A percentile compares a stretch with the other conserved stretches of the same genome.
These are phyloP conservation scores for Colletotrichum sp. DNA, from an alignment of 2,329 filamentous ascomycete species.

Conservation along the genomic window DNA sequence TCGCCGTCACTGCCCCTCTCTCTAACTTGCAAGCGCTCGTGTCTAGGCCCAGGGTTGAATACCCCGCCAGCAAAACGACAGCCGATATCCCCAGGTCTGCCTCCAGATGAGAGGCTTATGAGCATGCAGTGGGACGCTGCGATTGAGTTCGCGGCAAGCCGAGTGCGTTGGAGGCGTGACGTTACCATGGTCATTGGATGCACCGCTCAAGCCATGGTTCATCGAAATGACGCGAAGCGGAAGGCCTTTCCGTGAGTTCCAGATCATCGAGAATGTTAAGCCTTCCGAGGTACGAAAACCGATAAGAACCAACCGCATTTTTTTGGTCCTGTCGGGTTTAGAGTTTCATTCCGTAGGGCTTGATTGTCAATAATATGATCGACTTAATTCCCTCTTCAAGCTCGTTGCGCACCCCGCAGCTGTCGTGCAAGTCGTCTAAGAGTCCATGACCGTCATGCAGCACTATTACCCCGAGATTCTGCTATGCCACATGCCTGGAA, in stretches of 20 bases:
- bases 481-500: background rate
- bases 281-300: background rate
- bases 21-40: background rate
- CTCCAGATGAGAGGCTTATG: background rate
- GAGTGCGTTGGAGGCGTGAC: background rate
- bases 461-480: background rate
- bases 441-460: background rate
- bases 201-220: background rate
- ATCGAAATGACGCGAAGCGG: background rate
- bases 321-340: background rate
- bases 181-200: background rate
- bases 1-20: background rate
- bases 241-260: background rate
- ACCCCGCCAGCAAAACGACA: slow-evolving; percentile 13
- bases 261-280: background rate
- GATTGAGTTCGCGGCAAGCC: background rate
- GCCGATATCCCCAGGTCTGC: background rate
- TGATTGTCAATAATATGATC: background rate
- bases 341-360: background rate
- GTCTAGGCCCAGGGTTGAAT: background rate
- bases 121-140: background rate
- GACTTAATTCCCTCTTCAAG: background rate
- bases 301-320: background rate
- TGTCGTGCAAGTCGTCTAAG: background rate
- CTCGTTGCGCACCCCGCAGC: background rate